phyloP scores from a whole-genome alignment of 768 basidiomycete genomes.

The Termitomyces sp. region DNA sequence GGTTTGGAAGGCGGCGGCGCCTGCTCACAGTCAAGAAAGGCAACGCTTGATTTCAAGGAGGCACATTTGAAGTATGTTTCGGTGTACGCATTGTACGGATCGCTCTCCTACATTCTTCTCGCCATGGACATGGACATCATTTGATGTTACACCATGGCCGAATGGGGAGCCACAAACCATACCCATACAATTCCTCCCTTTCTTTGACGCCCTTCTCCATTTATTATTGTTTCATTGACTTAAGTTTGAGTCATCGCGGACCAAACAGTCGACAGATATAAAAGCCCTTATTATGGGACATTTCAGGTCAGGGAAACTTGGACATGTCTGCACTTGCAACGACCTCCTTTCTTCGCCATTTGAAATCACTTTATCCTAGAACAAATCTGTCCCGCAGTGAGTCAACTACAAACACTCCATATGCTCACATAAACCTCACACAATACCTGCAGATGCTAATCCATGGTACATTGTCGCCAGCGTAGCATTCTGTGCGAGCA shows the following conservation, averaged over 20 bases:
- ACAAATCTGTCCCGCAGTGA: constrained; percentile 13
- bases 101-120: not conserved
- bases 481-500: constrained; percentile 53
- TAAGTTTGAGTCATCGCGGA: not conserved
- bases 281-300: not conserved
- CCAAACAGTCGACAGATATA: constrained; percentile 1
- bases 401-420: not conserved
- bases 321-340: constrained; percentile 26
- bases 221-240: not conserved
- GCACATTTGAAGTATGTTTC: not conserved
- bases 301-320: not conserved
- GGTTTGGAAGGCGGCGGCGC: not conserved
- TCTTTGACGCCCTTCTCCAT: not conserved
- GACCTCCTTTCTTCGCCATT: constrained; percentile 33
- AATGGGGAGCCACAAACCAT: not conserved
- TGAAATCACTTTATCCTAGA: constrained; percentile 43
- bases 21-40: not conserved
- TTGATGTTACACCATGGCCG: too few relatives aligned
- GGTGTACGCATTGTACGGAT: not conserved
- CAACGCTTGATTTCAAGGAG: not conserved
- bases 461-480: constrained; percentile 60
- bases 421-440: not conserved
- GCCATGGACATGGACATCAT: not conserved
- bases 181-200: not conserved
- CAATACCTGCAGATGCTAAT: constrained; percentile 20